Conservation (phyloP, 768 basidiomycete genomes). For the Lactifluus hygrophoroides region DNA sequence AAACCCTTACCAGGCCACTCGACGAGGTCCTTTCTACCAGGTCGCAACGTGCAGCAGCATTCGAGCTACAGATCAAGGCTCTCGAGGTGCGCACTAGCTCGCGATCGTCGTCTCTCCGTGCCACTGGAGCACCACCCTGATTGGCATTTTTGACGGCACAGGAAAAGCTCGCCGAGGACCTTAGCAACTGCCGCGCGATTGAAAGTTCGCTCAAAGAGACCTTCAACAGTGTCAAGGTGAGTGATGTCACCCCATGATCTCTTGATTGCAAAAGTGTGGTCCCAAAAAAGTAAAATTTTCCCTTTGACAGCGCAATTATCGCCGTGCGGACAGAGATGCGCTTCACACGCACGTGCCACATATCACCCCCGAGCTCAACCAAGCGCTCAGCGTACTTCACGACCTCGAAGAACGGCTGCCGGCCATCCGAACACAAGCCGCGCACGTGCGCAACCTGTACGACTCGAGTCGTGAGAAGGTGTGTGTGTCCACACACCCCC, state of each 20-base stretch:
- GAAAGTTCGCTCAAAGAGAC: conserved; percentile 63
- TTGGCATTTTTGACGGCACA: conserved; percentile 25
- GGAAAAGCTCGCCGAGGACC: conserved; percentile 58
- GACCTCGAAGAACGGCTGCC: conserved; percentile 55
- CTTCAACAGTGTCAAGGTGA: conserved; percentile 49
- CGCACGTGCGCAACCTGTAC: conserved; percentile 55
- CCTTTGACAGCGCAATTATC: conserved; percentile 47
- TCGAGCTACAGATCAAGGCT: conserved; percentile 11
- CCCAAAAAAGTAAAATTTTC: too few species aligned
- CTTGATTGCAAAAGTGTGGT: too few species aligned
- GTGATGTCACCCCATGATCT: conserved; percentile 20
- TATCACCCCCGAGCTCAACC: conserved; percentile 51
- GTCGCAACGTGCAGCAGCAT: conserved; percentile 6
- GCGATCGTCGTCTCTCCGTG: not conserved
- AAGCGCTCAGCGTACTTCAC: conserved; percentile 46
- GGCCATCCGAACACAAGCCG: conserved; percentile 49
- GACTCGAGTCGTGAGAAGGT: conserved; percentile 66
- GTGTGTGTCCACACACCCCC: too few species aligned
- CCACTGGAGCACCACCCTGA: not conserved
- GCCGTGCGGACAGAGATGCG: conserved; percentile 48
- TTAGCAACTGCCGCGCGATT: conserved; percentile 69
- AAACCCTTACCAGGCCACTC: not conserved
- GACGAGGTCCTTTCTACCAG: not conserved
- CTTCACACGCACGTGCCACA: conserved; percentile 52
- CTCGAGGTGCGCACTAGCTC: not conserved